These are phyloP conservation scores for Russula griseocarnosa DNA, from an alignment of 768 basidiomycete genomes.

Conservation along the genomic window DNA sequence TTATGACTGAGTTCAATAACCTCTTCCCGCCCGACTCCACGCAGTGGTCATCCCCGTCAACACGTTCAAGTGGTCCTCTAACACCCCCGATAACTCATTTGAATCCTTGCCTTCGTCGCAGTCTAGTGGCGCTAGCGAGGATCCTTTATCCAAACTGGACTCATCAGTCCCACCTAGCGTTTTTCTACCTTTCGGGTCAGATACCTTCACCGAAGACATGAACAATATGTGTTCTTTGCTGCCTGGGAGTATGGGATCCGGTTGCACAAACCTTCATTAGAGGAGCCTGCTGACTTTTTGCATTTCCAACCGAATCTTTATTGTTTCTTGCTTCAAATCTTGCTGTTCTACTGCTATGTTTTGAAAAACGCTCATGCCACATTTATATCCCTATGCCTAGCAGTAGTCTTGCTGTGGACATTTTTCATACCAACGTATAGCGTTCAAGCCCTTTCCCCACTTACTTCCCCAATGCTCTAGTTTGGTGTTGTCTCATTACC, in stretches of 20 bases:
- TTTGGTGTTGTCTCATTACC: background rate
- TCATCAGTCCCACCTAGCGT: slow-evolving; percentile 5
- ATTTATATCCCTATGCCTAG: background rate
- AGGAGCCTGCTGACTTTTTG: background rate
- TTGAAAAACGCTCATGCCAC: background rate
- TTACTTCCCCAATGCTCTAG: background rate
- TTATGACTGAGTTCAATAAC: background rate
- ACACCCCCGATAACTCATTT: background rate
- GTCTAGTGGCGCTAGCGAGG: background rate
- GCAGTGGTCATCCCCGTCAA: background rate
- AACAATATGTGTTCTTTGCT: background rate
- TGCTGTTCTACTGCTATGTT: background rate
- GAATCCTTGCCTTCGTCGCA: background rate
- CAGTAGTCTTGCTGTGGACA: background rate
- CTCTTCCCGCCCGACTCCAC: background rate
- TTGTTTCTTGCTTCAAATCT: background rate
- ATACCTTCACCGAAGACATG: background rate
- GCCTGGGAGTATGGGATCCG: background rate
- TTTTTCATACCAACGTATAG: background rate
- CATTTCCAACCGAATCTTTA: slow-evolving; percentile 6
- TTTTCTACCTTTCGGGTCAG: background rate
- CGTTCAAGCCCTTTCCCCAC: background rate
- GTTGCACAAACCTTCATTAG: background rate
- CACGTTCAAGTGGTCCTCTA: background rate
- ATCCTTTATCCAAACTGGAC: background rate